Evolutionary conservation across 805 yeast genomes (phyloP).

Genomic region (Zygosaccharomyces pseudorouxii): DNA sequence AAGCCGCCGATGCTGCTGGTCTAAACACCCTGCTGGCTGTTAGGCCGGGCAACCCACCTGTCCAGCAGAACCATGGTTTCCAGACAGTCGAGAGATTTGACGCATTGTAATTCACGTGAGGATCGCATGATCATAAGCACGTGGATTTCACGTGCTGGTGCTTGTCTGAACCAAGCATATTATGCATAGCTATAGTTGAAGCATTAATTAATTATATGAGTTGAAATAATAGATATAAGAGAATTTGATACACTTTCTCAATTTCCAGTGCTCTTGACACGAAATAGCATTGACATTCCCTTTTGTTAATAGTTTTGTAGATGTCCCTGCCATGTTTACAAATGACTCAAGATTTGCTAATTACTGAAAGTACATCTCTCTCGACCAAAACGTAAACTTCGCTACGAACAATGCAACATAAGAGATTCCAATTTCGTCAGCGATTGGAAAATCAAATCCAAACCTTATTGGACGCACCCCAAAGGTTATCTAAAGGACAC

Average conservation of each 20-base stretch:
- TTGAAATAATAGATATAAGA: too few relatives aligned
- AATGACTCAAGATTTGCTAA: background rate
- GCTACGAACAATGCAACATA: background rate
- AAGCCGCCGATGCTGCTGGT: slow-evolving; percentile 68
- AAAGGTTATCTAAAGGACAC: background rate
- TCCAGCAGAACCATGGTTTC: slow-evolving; percentile 37
- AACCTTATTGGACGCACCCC: too few relatives aligned
- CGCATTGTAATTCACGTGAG: slow-evolving; percentile 25
- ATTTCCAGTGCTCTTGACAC: too few relatives aligned
- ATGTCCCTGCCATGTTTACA: background rate
- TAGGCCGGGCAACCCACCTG: slow-evolving; percentile 69
- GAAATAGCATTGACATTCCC: too few relatives aligned
- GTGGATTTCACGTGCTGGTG: background rate
- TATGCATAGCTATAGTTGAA: background rate
- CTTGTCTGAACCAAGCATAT: background rate
- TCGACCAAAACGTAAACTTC: background rate
- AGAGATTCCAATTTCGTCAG: background rate
- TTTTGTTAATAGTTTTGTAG: background rate
- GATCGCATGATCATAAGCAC: background rate
- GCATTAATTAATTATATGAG: background rate
- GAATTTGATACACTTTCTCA: too few relatives aligned
- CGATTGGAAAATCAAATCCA: too few relatives aligned
- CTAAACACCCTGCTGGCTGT: slow-evolving; percentile 53
- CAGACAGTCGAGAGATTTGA: slow-evolving; percentile 20
- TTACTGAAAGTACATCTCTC: background rate